phyloP scores from a whole-genome alignment of 2,329 filamentous ascomycete genomes.

The Fusarium duplospermum region DNA sequence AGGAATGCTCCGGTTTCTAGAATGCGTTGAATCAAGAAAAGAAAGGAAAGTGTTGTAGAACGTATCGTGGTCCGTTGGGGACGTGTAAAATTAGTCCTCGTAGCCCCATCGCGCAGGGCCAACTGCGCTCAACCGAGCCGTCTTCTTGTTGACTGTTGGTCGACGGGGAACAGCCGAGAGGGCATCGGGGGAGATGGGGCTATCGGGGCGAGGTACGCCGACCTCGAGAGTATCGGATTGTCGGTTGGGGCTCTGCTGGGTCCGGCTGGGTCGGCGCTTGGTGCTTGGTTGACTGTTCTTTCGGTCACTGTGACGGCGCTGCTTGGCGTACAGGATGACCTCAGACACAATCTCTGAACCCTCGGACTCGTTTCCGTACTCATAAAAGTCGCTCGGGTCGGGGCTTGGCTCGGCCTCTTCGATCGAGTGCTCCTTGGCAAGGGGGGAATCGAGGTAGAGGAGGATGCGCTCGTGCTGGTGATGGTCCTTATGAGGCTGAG shows the following conservation, averaged over 20 bases:
- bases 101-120: constrained; percentile 40
- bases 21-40: constrained; percentile 25
- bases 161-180: constrained; percentile 44
- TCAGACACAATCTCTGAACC: constrained; percentile 30
- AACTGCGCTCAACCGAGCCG: constrained; percentile 53
- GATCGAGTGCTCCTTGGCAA: constrained; percentile 33
- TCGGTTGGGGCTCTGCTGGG: constrained; percentile 3
- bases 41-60: constrained; percentile 17
- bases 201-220: constrained; percentile 56
- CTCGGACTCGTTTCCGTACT: constrained; percentile 46
- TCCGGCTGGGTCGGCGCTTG: constrained; percentile 28
- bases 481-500: constrained; percentile 17
- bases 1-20: constrained; percentile 31
- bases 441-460: constrained; percentile 47
- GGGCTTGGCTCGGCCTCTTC: constrained; percentile 50
- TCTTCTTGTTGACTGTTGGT: constrained; percentile 51
- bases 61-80: constrained; percentile 18
- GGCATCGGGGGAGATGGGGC: constrained; percentile 51
- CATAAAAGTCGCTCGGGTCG: constrained; percentile 55
- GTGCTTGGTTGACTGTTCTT: constrained; percentile 14
- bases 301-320: constrained; percentile 22
- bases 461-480: constrained; percentile 43
- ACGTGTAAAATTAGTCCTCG: constrained; percentile 34
- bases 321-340: constrained; percentile 27
- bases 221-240: constrained; percentile 30